Conservation (phyloP, 2,329 filamentous ascomycete species). For the Colletotrichum acutatum region DNA sequence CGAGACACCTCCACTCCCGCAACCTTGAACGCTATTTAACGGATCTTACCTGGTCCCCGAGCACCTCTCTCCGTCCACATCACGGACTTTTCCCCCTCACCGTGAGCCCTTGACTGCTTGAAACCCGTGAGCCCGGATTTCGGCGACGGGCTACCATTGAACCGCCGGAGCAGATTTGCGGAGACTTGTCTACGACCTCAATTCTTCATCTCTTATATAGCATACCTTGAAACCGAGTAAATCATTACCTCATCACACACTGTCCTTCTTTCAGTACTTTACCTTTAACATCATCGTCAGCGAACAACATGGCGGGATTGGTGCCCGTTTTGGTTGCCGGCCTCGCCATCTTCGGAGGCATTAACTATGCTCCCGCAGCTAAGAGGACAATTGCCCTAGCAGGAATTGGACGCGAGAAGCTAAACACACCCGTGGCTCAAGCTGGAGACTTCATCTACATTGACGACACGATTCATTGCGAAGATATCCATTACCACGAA, state of each 20-base stretch:
- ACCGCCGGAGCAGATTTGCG: not conserved
- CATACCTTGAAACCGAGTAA: not conserved
- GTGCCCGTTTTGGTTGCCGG: conserved; percentile 21
- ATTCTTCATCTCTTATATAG: not conserved
- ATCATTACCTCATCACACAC: not conserved
- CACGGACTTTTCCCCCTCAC: not conserved
- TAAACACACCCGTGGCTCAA: conserved; percentile 37
- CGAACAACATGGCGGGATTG: conserved; percentile 16
- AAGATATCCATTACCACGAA: conserved; percentile 68
- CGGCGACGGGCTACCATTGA: not conserved
- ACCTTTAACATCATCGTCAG: too few species aligned
- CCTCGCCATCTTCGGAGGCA: conserved; percentile 20
- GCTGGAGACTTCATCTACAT: conserved; percentile 53
- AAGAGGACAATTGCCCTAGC: conserved; percentile 32
- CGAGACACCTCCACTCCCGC: not conserved
- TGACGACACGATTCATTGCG: conserved; percentile 65
- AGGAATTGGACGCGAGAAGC: conserved; percentile 42
- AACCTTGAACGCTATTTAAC: conserved; percentile 9
- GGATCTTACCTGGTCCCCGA: conserved; percentile 4
- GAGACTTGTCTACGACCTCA: not conserved
- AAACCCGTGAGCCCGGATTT: not conserved
- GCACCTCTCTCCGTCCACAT: not conserved
- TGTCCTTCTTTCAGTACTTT: too few species aligned
- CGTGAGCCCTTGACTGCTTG: not conserved
- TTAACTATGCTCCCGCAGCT: conserved; percentile 9